These are phyloP conservation scores for Solanum microdontum DNA, from an alignment of 257 asterid genomes.

Conservation along the genomic window DNA sequence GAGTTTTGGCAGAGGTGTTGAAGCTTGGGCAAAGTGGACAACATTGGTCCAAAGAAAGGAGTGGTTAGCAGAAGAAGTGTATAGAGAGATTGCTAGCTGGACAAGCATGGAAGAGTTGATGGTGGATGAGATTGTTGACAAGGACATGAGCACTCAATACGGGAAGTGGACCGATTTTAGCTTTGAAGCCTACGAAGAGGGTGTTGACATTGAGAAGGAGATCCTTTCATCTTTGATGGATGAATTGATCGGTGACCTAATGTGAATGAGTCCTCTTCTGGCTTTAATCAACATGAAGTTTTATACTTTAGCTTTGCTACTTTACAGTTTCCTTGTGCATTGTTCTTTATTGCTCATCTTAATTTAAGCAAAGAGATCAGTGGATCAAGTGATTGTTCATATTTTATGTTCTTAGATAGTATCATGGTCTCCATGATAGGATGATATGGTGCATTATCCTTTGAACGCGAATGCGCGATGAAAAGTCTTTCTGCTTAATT, in stretches of 20 bases:
- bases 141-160: conserved; percentile 64
- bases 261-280: conserved; percentile 11
- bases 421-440: neutral
- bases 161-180: conserved; percentile 93
- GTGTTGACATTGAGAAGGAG: conserved; percentile 63
- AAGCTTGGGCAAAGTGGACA: conserved; percentile 52
- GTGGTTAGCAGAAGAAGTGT: conserved; percentile 64
- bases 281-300: neutral
- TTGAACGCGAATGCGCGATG: neutral
- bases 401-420: neutral
- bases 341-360: neutral
- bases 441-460: neutral
- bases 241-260: conserved; percentile 60
- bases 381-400: neutral
- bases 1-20: conserved; percentile 31
- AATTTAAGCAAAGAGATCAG: conserved; percentile 1
- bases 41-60: conserved; percentile 23
- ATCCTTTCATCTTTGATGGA: conserved; percentile 57
- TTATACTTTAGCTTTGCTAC: neutral
- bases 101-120: conserved; percentile 50
- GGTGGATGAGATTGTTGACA: conserved; percentile 91
- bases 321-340: neutral
- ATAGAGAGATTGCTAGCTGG: conserved; percentile 69
- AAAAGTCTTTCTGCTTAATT: neutral
- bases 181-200: conserved; percentile 63